phyloP scores from a whole-genome alignment of 768 basidiomycete genomes.

The Boletus subparvulus region DNA sequence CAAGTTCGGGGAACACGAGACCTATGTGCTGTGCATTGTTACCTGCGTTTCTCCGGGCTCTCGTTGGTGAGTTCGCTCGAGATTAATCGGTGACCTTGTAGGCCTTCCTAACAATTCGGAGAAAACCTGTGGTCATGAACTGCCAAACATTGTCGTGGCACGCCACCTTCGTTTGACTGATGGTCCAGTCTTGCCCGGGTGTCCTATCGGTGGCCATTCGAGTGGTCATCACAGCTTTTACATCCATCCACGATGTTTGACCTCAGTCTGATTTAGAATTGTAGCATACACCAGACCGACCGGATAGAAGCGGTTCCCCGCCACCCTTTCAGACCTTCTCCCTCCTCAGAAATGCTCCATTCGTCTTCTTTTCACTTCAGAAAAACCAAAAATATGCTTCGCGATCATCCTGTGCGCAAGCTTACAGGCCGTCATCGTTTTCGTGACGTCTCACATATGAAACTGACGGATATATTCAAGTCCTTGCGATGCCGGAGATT shows the following conservation, averaged over 20 bases:
- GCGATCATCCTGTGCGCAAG: slow-evolving; percentile 8
- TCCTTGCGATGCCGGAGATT: slow-evolving; percentile 17
- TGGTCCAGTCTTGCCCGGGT: too few species aligned
- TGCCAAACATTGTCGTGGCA: too few species aligned
- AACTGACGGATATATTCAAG: slow-evolving; percentile 22
- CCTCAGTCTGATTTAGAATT: slow-evolving; percentile 17
- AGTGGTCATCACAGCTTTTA: too few species aligned
- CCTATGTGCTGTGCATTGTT: too few species aligned
- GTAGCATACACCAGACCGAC: neutral
- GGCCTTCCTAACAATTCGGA: too few species aligned
- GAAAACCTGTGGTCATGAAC: too few species aligned
- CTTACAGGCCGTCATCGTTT: slow-evolving; percentile 7
- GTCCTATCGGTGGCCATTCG: too few species aligned
- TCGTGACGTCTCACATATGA: slow-evolving; percentile 19
- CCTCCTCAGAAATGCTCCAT: slow-evolving; percentile 1
- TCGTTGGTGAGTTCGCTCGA: too few species aligned
- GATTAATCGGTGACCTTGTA: too few species aligned
- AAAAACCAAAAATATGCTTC: slow-evolving; percentile 16
- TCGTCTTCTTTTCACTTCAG: slow-evolving; percentile 9
- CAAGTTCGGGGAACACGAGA: too few species aligned
- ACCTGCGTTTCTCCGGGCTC: too few species aligned
- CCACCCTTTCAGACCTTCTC: neutral
- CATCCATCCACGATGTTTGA: neutral
- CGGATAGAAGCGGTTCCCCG: neutral
- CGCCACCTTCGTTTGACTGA: too few species aligned